Evolutionary conservation across 2,329 filamentous ascomycete genomes (phyloP).

Genomic region (Penicillium sp.): DNA sequence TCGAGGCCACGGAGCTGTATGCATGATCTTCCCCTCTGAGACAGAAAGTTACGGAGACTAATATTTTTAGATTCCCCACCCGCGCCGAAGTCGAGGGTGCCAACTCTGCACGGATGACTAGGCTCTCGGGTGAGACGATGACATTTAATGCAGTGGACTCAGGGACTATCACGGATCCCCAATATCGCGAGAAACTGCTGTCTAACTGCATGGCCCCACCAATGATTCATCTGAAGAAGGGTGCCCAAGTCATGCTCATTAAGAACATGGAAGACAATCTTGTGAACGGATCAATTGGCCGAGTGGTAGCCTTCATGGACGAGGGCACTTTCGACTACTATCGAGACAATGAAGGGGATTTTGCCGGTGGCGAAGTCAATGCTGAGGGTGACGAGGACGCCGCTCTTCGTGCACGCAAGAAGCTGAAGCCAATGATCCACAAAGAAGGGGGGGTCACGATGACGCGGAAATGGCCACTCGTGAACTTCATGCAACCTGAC

Average conservation of each 20-base stretch:
- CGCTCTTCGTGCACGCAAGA: constrained; percentile 55
- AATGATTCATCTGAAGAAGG: constrained; percentile 78
- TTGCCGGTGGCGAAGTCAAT: constrained; percentile 55
- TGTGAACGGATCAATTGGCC: constrained; percentile 92
- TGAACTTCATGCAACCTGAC: constrained; percentile 80
- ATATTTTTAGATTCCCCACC: constrained; percentile 72
- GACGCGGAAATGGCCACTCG: constrained; percentile 73
- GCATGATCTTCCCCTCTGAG: constrained; percentile 21
- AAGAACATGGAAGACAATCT: constrained; percentile 95
- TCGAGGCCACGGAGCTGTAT: constrained; percentile 83
- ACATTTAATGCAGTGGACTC: constrained; percentile 76
- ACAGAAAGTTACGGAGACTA: constrained; percentile 19
- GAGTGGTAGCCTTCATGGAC: constrained; percentile 79
- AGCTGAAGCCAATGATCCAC: constrained; percentile 59
- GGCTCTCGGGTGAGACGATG: constrained; percentile 69
- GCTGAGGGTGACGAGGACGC: constrained; percentile 47
- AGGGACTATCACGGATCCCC: constrained; percentile 68
- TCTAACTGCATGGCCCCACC: constrained; percentile 93
- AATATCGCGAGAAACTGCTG: constrained; percentile 75
- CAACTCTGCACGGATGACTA: constrained; percentile 74
- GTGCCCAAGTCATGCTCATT: constrained; percentile 98
- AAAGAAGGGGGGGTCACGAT: constrained; percentile 54
- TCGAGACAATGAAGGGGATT: constrained; percentile 61
- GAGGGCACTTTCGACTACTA: constrained; percentile 65
- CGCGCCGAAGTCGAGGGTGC: constrained; percentile 86